Base-by-base conservation (phyloP, 495 filamentous ascomycete species). In the Penicillium bialowiezense region DNA sequence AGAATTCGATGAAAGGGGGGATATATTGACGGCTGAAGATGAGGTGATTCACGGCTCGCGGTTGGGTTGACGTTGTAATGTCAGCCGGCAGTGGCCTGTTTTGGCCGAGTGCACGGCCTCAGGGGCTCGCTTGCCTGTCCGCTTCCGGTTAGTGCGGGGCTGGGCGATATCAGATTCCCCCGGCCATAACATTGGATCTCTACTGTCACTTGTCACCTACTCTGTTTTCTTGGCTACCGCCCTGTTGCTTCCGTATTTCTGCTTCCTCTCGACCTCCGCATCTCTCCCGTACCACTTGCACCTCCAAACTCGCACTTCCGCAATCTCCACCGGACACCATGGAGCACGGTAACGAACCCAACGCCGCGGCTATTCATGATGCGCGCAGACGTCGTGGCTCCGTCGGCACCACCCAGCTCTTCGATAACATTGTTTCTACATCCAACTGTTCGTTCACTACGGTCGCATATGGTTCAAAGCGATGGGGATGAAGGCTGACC, bases 351-450 rank as follows among this genome's bases (percentile, higher is more conserved):
- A 50, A 52, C 28, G 59, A 68, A 50, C 69, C 71, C 68, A 84
- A 69, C 59, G 63, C 69, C 37, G 77, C 75, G 29, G 75, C 77
- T 21, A 62, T 79, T 31, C 75, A 77, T 50, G 72, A 71, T 62
- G 72, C 71, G 52, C 67, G 73, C 34, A 68, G 73, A 48, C 70
- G 76, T 43, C 60, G 69, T 29, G 70, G 64, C 46, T 76, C 73
- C 32, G 92, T 96, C 77, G 91, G 89, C 44, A 92, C 93, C 61
- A 83, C 87, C 51, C 80, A 86, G 60, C 82, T 98, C 59, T 82
- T 98, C 67, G 95, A 97, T 60, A 90, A 85, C 70, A 98, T 98
- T 60, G 90, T 97, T 56, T 88, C 92, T 55, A 89, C 87, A 49
- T 95, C 91, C 49, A 98, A 98, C 75, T 98, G 93, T 97, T 73